Percentiles rank a stretch among this genome's conserved stretches.
Conservation (phyloP, 208 protist species). For the Vickermania spadyakhi region DNA sequence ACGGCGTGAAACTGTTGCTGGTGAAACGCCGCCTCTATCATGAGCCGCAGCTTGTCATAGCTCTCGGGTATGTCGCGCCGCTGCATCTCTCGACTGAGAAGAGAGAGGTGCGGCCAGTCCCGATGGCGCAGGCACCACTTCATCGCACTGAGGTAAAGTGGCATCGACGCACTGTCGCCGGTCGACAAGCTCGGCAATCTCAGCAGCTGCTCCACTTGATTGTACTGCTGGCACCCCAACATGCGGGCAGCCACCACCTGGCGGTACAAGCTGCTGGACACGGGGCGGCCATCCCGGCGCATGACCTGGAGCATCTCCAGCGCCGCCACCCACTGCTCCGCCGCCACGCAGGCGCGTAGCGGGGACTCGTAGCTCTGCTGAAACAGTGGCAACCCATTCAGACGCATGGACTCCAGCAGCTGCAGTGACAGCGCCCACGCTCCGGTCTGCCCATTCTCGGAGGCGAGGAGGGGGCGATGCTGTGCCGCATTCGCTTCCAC, state of each 20-base stretch:
- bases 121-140: conserved; percentile 39
- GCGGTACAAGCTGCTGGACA: conserved; percentile 39
- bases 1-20: conserved; percentile 42
- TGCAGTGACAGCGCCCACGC: conserved; percentile 38
- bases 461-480: neutral
- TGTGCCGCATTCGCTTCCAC: conserved; percentile 21
- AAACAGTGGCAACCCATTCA: conserved; percentile 50
- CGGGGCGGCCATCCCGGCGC: conserved; percentile 36
- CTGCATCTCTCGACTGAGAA: conserved; percentile 47
- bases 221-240: conserved; percentile 16
- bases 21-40: conserved; percentile 50
- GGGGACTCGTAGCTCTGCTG: conserved; percentile 71
- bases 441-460: neutral
- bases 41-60: conserved; percentile 60
- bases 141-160: conserved; percentile 44
- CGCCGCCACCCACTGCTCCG: conserved; percentile 42
- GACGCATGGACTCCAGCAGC: conserved; percentile 44
- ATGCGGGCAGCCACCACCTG: conserved; percentile 29
- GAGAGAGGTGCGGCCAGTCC: conserved; percentile 53
- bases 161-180: conserved; percentile 10
- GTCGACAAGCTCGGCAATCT: conserved; percentile 18
- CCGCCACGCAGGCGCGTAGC: conserved; percentile 45
- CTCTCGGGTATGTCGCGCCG: conserved; percentile 41
- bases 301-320: conserved; percentile 32
- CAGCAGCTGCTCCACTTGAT: conserved; percentile 28